Percentiles rank a stretch among this genome's conserved stretches.
These are phyloP conservation scores for Trifolium repens DNA, from an alignment of 306 rosid genomes.

Conservation along the genomic window DNA sequence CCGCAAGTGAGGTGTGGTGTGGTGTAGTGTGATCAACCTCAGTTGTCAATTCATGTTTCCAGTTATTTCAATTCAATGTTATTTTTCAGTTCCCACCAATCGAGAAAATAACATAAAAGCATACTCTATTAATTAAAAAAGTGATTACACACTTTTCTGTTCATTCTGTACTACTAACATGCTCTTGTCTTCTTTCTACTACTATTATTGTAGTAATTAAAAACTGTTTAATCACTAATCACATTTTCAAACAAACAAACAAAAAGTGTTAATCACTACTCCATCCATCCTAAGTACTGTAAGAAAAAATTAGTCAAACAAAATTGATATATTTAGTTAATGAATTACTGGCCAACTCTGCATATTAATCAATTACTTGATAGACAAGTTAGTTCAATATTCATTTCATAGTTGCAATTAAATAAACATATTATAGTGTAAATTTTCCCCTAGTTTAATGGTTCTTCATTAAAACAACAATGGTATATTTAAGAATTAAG, in stretches of 20 bases:
- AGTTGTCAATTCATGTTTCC: slow-evolving; percentile 56
- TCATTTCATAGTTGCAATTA: not conserved
- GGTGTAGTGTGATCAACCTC: slow-evolving; percentile 38
- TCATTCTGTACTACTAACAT: slow-evolving; percentile 17
- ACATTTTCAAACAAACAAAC: no score
- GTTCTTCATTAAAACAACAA: no score
- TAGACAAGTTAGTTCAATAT: not conserved
- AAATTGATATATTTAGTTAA: no score
- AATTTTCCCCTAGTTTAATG: no score
- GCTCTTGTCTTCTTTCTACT: slow-evolving; percentile 6
- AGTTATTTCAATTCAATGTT: slow-evolving; percentile 49
- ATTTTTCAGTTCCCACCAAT: slow-evolving; percentile 41
- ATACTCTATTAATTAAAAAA: no score
- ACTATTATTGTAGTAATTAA: not conserved
- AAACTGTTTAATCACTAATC: not conserved
- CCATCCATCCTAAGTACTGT: no score
- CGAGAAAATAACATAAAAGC: slow-evolving; percentile 29
- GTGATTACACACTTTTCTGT: not conserved
- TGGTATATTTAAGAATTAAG: not conserved
- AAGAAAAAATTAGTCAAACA: no score
- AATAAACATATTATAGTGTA: no score
- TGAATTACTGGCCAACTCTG: not conserved
- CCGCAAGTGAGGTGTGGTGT: not conserved
- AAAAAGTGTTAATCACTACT: no score
- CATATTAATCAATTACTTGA: not conserved